phyloP scores from a whole-genome alignment of 2,329 filamentous ascomycete species.

The Stachybotrys chlorohalonatus region DNA sequence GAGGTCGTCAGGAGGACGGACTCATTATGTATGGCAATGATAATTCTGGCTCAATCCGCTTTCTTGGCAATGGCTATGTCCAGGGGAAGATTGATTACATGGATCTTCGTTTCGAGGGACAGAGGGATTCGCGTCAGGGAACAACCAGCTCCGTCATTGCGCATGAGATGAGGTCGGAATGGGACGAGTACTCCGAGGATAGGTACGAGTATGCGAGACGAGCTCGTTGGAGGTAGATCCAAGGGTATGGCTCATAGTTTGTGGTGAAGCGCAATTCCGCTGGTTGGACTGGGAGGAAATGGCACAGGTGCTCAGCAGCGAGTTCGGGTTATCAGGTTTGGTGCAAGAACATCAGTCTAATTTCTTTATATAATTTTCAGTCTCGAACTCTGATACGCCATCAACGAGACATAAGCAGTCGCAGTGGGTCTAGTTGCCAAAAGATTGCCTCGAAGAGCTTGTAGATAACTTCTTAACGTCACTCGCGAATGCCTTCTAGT shows the following conservation, averaged over 20 bases:
- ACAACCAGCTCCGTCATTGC: slow-evolving; percentile 19
- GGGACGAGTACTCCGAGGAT: slow-evolving; percentile 17
- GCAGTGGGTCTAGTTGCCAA: no score
- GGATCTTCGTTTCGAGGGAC: slow-evolving; percentile 16
- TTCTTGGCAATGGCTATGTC: slow-evolving; percentile 26
- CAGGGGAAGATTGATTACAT: slow-evolving; percentile 19
- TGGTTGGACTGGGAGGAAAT: no score
- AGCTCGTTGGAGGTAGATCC: slow-evolving; percentile 7
- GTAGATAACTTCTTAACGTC: no score
- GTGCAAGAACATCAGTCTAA: no score
- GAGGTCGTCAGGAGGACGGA: slow-evolving; percentile 21
- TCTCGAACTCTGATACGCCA: no score
- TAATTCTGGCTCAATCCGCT: slow-evolving; percentile 22
- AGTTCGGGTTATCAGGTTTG: no score
- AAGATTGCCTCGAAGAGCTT: no score
- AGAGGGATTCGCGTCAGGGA: slow-evolving; percentile 13
- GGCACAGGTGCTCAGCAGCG: no score
- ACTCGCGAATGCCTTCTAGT: no score
- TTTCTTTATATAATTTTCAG: no score
- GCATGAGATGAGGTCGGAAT: slow-evolving; percentile 14
- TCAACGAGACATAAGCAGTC: no score
- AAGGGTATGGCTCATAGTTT: background rate
- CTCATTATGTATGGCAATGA: slow-evolving; percentile 14
- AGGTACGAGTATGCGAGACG: slow-evolving; percentile 17
- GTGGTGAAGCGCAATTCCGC: no score